Base-by-base conservation (phyloP, 805 yeast species). In the Saccharomycopsis oosterbeekiorum region DNA sequence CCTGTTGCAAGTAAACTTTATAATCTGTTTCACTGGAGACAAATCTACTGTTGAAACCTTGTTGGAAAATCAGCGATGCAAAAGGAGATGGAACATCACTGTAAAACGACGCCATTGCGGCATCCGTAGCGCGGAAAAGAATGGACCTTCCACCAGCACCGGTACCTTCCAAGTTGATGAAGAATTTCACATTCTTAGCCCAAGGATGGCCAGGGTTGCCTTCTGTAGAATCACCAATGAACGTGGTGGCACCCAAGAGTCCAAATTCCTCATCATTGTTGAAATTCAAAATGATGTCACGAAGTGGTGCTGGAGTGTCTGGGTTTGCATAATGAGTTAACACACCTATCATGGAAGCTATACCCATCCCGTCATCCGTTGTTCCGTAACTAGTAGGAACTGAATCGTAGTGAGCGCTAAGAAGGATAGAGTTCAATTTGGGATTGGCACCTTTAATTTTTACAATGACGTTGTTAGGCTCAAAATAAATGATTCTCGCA, bases 241-340 rank as follows among this genome's bases (percentile, higher is more conserved):
- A 90, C 0, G 86, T 80, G 55, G 79, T 78, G 0, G 97, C 96
- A 3, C 97, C 97, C 60, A 84, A 74, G 37, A 92, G 76, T 0
- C 96, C 96, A 71, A 89, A 86, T 68, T 91, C 97, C 70, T 91
- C 97, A 70, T 90, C 82, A 70, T 91, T 88, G 73, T 92, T 92
- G 74, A 92, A 88, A 71, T 92, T 91, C 73, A 92, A 84, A 6
- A 91, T 76, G 14, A 92, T 73, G 3, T 92, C 86, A 62, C 96
- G 78, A 55, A 77, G 70, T 1, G 97, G 96, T 65, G 80, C 85
- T 1, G 71, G 69, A 1, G 19, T 55, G 14, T 50, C 50, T 29
- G 72, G 65, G 0, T 63, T 51, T 0, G 76, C 70, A 66, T 75
- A 81, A 67, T 82, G 73, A 50, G 83, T 78, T 62, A 91, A 73